Percentiles rank a stretch among this genome's conserved stretches.
Evolutionary conservation across 2,329 filamentous ascomycete genomes (phyloP).

Genomic region (Metarhizium robertsii): DNA sequence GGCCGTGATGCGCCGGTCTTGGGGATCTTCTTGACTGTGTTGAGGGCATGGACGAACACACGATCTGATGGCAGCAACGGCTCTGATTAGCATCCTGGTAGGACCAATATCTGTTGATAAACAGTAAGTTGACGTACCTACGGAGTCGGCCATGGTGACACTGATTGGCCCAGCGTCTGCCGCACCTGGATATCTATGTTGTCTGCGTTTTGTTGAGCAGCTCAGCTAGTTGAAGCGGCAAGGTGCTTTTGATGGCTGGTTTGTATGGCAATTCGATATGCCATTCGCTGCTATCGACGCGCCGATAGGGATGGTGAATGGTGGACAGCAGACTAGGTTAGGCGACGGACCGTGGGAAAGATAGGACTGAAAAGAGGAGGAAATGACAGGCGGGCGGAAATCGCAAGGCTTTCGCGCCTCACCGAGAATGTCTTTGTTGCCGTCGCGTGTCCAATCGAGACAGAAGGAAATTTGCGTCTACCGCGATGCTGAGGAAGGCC

Average conservation of each 20-base stretch:
- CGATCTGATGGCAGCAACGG: conserved; percentile 52
- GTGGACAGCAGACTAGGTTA: no score
- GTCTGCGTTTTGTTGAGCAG: not conserved
- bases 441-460: not conserved
- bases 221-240: not conserved
- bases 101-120: not conserved
- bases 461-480: not conserved
- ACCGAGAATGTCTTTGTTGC: not conserved
- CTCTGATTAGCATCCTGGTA: not conserved
- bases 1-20: conserved; percentile 87
- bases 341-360: not conserved
- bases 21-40: conserved; percentile 95
- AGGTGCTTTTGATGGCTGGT: not conserved
- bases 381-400: not conserved
- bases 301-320: not conserved
- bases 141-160: conserved; percentile 27
- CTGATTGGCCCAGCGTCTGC: not conserved
- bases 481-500: not conserved
- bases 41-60: conserved; percentile 97
- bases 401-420: not conserved
- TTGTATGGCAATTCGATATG: not conserved
- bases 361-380: not conserved
- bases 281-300: conserved; percentile 1
- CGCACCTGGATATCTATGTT: not conserved
- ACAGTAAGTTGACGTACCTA: conserved; percentile 19